A percentile compares a stretch with the other conserved stretches of the same genome.
Conservation (phyloP, 2,329 filamentous ascomycete species). For the Zymoseptoria pseudotritici region DNA sequence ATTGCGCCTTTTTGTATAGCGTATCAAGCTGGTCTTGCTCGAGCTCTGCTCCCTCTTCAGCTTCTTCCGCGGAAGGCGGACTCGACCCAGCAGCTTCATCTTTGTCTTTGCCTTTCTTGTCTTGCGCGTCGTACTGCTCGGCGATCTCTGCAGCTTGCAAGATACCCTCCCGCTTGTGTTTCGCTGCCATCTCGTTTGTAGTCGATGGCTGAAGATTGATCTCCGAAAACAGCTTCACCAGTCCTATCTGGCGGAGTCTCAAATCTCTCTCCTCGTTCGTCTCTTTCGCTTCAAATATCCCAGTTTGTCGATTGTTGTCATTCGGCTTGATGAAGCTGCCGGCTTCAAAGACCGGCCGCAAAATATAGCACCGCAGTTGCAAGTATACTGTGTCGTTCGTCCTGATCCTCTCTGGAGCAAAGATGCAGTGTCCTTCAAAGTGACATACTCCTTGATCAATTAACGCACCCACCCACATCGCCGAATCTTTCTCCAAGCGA, state of each 20-base stretch:
- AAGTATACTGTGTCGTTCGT: constrained; percentile 94
- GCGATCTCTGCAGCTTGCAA: constrained; percentile 81
- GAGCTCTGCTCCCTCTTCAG: constrained; percentile 79
- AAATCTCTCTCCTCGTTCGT: constrained; percentile 77
- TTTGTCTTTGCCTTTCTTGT: constrained; percentile 42
- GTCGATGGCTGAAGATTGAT: constrained; percentile 72
- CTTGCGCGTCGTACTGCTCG: constrained; percentile 59
- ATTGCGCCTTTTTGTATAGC: constrained; percentile 91
- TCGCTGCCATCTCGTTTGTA: constrained; percentile 65
- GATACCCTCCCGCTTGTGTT: constrained; percentile 74
- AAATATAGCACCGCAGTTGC: constrained; percentile 71
- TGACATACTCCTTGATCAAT: constrained; percentile 83
- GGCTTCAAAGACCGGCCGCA: constrained; percentile 65
- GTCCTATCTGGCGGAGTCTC: constrained; percentile 72
- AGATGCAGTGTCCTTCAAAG: constrained; percentile 84
- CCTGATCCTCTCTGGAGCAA: constrained; percentile 72
- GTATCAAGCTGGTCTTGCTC: constrained; percentile 93
- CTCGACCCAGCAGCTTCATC: constrained; percentile 43
- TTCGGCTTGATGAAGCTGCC: constrained; percentile 54
- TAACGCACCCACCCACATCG: constrained; percentile 84
- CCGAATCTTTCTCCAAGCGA: constrained; percentile 75
- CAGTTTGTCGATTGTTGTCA: constrained; percentile 62
- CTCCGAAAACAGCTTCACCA: constrained; percentile 85
- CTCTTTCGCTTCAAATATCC: constrained; percentile 77
- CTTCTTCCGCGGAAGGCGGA: constrained; percentile 49